Evolutionary conservation across 2,329 filamentous ascomycete genomes (phyloP), one percentile per base, ranked within the genome.

Genomic region (Arthroderma sp.): DNA sequence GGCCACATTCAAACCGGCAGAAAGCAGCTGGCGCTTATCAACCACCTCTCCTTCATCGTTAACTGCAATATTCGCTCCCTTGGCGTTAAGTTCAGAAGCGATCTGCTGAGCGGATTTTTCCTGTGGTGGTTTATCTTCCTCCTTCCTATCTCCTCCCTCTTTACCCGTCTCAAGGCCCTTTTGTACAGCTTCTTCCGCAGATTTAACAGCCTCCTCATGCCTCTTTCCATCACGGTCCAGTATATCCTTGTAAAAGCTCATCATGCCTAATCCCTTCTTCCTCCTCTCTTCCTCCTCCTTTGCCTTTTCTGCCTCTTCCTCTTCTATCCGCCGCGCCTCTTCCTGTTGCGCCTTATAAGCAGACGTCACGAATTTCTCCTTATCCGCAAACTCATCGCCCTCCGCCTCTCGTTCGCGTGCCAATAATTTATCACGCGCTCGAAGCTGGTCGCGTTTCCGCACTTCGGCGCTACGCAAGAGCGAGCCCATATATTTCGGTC

Each of bases 271-370:
- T 4, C 67, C 69, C 60, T 61, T 69, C 62, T 58, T 63, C 44
- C 66, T 57, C 38, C 60, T 65, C 57, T 66, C 72, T 60, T 65
- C 70, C 49, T 80, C 75, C 39, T 68, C 69, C 47, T 70, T 70
- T 49, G 74, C 70, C 40, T 65, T 65, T 46, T 58, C 62, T 53
- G 67, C 69, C 55, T 80, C 77, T 49, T 78, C 77, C 45, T 72
- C 75, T 52, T 81, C 76, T 15, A 76, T 55, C 46, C 63, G 62
- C 45, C 68, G 65, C 47, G 74, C 63, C 56, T 81, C 78, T 54
- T 74, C 76, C 56, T 81, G 77, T 55, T 81, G 77, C 49, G 68
- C 66, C 59, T 79, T 80, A 59, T 81, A 81, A 32, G 78, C 77
- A 1, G 68, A 67, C 1, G 78, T 81, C 36, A 81, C 78, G 49